Conservation (phyloP, 345 rosid species). For the Erodium maritimum region DNA sequence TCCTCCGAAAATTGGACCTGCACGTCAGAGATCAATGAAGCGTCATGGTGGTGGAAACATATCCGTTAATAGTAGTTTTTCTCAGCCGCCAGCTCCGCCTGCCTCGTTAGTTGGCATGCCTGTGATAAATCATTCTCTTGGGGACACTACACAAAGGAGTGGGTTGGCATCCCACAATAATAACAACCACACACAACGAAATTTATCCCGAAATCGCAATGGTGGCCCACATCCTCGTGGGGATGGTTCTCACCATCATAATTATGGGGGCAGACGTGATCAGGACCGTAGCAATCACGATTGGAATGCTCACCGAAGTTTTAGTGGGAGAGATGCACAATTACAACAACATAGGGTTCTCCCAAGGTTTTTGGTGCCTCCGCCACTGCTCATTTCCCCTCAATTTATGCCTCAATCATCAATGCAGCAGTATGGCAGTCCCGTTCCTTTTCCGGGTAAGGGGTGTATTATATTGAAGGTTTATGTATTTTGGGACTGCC, state of each 20-base stretch:
- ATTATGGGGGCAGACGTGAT: slow-evolving; percentile 64
- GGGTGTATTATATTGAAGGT: not conserved
- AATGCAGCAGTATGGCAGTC: slow-evolving; percentile 33
- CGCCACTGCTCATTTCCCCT: slow-evolving; percentile 11
- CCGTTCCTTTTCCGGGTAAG: slow-evolving; percentile 58
- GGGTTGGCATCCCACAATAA: slow-evolving; percentile 31
- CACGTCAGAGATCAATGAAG: slow-evolving; percentile 32
- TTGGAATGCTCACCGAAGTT: slow-evolving; percentile 50
- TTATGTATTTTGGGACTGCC: not conserved
- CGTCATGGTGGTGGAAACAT: slow-evolving; percentile 16
- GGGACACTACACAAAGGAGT: slow-evolving; percentile 46
- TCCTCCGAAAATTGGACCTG: slow-evolving; percentile 12
- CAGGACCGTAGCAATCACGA: slow-evolving; percentile 57
- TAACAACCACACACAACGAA: slow-evolving; percentile 12
- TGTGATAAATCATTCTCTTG: slow-evolving; percentile 34
- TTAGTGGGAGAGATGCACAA: slow-evolving; percentile 54
- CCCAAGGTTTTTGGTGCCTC: slow-evolving; percentile 50
- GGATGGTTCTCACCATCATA: slow-evolving; percentile 58
- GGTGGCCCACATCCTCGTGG: slow-evolving; percentile 36
- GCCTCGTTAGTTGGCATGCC: slow-evolving; percentile 22
- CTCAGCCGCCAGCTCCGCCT: slow-evolving; percentile 33
- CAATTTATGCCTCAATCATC: slow-evolving; percentile 44
- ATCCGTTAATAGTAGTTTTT: slow-evolving; percentile 23
- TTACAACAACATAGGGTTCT: slow-evolving; percentile 47
- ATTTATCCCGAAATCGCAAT: slow-evolving; percentile 51